phyloP scores from a whole-genome alignment of 176 grass and related monocot genomes.

The Chloris gayana region DNA sequence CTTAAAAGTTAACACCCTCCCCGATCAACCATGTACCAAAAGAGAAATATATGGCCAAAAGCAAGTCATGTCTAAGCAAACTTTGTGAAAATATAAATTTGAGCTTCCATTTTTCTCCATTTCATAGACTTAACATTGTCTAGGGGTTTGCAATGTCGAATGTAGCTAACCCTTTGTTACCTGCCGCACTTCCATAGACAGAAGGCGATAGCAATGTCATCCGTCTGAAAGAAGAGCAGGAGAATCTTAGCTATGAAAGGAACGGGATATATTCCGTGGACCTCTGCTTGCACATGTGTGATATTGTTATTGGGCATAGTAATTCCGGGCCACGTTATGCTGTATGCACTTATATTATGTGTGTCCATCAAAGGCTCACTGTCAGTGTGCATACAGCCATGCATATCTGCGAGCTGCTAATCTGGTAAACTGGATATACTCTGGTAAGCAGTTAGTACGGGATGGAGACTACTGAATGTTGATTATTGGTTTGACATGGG shows the following conservation, averaged over 20 bases:
- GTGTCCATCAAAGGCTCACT: not conserved
- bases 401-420: not conserved
- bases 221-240: not conserved
- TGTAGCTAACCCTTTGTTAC: not conserved
- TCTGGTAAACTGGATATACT: not conserved
- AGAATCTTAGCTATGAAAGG: not conserved
- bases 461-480: not conserved
- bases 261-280: constrained; percentile 1
- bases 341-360: not conserved
- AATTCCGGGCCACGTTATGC: not conserved
- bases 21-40: no score
- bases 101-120: no score
- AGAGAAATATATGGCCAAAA: no score
- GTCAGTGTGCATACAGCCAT: not conserved
- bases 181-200: not conserved
- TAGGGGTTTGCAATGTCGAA: not conserved
- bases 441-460: not conserved
- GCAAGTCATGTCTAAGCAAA: no score
- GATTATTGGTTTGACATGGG: not conserved
- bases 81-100: no score
- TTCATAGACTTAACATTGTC: no score
- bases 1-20: no score
- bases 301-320: not conserved
- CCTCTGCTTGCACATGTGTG: not conserved
- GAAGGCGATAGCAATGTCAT: not conserved